These are phyloP conservation scores for Paraphoma chrysanthemicola DNA, from an alignment of 2,329 filamentous ascomycete species.

Conservation along the genomic window DNA sequence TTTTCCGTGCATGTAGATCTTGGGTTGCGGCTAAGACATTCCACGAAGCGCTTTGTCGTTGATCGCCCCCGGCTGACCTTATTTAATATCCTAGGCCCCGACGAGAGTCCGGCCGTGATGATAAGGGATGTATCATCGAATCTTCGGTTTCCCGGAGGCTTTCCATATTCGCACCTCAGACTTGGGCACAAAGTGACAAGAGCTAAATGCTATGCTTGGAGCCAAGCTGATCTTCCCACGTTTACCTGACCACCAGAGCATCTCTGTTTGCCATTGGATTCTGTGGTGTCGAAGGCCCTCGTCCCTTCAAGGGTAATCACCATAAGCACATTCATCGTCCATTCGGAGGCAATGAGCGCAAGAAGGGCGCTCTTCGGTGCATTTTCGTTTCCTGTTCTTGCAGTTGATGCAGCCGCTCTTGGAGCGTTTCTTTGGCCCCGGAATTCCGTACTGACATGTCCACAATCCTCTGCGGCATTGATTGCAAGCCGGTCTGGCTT, in stretches of 20 bases:
- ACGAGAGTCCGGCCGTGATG: too few species aligned
- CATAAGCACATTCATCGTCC: constrained; percentile 37
- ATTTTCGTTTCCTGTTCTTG: constrained; percentile 36
- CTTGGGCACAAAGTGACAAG: too few species aligned
- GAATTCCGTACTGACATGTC: constrained; percentile 36
- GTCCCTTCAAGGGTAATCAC: constrained; percentile 21
- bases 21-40: background rate
- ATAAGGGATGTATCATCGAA: too few species aligned
- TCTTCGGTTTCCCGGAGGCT: too few species aligned
- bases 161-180: background rate
- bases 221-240: too few species aligned
- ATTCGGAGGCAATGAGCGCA: constrained; percentile 39
- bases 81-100: background rate
- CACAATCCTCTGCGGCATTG: constrained; percentile 38
- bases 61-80: background rate
- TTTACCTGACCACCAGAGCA: background rate
- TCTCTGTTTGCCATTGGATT: too few species aligned
- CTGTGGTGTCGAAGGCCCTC: too few species aligned
- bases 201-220: too few species aligned
- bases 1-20: background rate
- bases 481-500: constrained; percentile 37
- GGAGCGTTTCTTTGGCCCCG: constrained; percentile 28
- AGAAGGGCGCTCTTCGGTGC: constrained; percentile 38
- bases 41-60: too few species aligned
- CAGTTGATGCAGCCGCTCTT: constrained; percentile 42